Conservation (phyloP, 768 basidiomycete genomes). For the Phylloporus scabripes region DNA sequence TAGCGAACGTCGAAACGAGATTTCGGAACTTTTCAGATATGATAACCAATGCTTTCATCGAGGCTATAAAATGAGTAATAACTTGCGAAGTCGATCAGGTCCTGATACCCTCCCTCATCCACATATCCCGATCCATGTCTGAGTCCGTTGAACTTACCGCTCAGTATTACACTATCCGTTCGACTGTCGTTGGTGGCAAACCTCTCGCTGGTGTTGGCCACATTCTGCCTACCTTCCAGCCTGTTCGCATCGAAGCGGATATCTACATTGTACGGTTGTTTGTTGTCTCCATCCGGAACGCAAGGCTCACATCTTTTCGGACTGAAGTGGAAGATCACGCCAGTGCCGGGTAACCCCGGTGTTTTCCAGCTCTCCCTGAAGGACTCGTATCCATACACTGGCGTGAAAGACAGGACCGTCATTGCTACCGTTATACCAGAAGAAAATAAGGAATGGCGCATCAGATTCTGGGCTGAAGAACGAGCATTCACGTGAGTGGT, state of each 20-base stretch:
- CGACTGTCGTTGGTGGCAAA: not conserved
- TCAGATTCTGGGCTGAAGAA: not conserved
- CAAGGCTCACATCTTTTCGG: not conserved
- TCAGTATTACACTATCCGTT: not conserved
- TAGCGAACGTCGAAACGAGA: not conserved
- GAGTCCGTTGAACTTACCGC: too few species aligned
- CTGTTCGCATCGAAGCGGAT: not conserved
- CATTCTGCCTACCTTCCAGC: too few species aligned
- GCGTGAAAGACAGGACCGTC: not conserved
- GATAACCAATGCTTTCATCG: not conserved
- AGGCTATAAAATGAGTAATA: not conserved
- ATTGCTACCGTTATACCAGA: not conserved
- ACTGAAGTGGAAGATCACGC: not conserved
- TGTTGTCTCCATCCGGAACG: not conserved
- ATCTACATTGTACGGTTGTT: not conserved
- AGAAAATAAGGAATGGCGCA: not conserved
- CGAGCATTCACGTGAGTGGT: not conserved
- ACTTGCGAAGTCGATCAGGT: not conserved
- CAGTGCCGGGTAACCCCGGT: not conserved
- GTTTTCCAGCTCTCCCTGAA: not conserved
- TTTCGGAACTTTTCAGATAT: not conserved
- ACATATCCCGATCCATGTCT: not conserved
- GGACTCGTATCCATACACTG: not conserved
- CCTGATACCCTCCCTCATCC: not conserved
- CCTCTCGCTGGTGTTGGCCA: too few species aligned